These are phyloP conservation scores for Pontederia crassipes DNA, from an alignment of 176 grass and related monocot genomes.

Conservation along the genomic window DNA sequence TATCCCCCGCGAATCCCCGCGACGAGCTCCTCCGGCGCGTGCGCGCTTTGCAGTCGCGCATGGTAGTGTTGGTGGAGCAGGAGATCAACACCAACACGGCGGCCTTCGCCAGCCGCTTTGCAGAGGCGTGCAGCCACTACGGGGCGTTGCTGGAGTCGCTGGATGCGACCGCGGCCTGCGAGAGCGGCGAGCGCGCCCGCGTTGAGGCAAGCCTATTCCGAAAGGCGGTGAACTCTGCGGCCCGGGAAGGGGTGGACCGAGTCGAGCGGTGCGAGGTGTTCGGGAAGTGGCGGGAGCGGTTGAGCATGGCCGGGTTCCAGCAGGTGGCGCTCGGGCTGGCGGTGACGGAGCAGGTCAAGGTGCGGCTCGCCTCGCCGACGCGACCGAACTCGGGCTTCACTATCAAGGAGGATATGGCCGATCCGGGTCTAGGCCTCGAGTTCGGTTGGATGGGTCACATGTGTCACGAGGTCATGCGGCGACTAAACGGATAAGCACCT, in stretches of 20 bases:
- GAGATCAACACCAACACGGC: too few relatives aligned
- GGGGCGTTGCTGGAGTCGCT: too few relatives aligned
- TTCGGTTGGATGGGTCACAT: background rate
- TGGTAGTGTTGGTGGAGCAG: too few relatives aligned
- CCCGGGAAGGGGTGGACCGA: slow-evolving; percentile 57
- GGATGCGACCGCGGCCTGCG: too few relatives aligned
- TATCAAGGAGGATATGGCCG: slow-evolving; percentile 50
- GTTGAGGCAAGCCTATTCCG: slow-evolving; percentile 43
- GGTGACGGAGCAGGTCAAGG: slow-evolving; percentile 40
- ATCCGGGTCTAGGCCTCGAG: background rate
- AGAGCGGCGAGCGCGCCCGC: slow-evolving; percentile 26
- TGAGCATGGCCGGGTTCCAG: slow-evolving; percentile 72
- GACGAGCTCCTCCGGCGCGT: too few relatives aligned
- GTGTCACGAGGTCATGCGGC: too few relatives aligned
- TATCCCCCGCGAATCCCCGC: too few relatives aligned
- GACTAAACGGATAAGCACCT: too few relatives aligned
- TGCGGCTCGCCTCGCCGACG: slow-evolving; percentile 10
- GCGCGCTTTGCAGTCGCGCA: too few relatives aligned
- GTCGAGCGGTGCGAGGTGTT: slow-evolving; percentile 78
- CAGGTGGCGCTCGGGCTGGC: slow-evolving; percentile 25
- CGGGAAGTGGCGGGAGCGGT: slow-evolving; percentile 73
- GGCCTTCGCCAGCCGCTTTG: too few relatives aligned
- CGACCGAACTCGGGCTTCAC: slow-evolving; percentile 24
- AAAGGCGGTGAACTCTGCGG: slow-evolving; percentile 55
- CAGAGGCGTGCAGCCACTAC: too few relatives aligned